These are phyloP conservation scores for Sporothrix phasma DNA, from an alignment of 2,329 filamentous ascomycete species.

Conservation along the genomic window DNA sequence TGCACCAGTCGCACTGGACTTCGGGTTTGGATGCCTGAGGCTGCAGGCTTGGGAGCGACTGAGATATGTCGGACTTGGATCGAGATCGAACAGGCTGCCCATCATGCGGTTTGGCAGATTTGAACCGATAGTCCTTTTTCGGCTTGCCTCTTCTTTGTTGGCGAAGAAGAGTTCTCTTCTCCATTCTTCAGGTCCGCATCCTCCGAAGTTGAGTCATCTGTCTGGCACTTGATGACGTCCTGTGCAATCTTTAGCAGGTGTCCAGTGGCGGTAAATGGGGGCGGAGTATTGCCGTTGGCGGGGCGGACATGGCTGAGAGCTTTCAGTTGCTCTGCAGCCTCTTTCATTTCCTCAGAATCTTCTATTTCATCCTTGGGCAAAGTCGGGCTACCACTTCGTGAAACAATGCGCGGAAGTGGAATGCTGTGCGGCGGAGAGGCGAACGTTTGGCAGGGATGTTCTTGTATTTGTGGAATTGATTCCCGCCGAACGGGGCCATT, in stretches of 20 bases:
- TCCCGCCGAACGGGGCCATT: conserved; percentile 6
- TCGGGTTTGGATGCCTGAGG: conserved; percentile 44
- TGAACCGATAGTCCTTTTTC: conserved; percentile 15
- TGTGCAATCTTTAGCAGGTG: conserved; percentile 17
- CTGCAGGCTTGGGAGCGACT: conserved; percentile 11
- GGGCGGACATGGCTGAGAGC: conserved; percentile 54
- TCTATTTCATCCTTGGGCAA: conserved; percentile 41
- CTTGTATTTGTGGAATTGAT: conserved; percentile 11
- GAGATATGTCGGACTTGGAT: conserved; percentile 9
- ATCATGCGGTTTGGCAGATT: conserved; percentile 12
- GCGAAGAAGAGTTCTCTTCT: not conserved
- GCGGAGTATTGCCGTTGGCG: conserved; percentile 29
- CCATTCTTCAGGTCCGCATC: conserved; percentile 8
- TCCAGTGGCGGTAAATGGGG: conserved; percentile 25
- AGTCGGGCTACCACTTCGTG: conserved; percentile 19
- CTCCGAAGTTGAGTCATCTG: conserved; percentile 5
- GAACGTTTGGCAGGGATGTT: conserved; percentile 6
- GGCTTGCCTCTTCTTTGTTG: conserved; percentile 8
- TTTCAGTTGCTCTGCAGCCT: conserved; percentile 57
- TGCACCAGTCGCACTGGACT: conserved; percentile 51
- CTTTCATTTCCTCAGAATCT: conserved; percentile 59
- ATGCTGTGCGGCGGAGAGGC: not conserved
- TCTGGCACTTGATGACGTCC: conserved; percentile 16
- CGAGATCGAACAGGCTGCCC: conserved; percentile 8
- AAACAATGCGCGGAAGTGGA: conserved; percentile 13